A percentile compares a stretch with the other conserved stretches of the same genome.
Evolutionary conservation across 129 eudicot species (phyloP).

Genomic region (Heracleum sosnowskyi): DNA sequence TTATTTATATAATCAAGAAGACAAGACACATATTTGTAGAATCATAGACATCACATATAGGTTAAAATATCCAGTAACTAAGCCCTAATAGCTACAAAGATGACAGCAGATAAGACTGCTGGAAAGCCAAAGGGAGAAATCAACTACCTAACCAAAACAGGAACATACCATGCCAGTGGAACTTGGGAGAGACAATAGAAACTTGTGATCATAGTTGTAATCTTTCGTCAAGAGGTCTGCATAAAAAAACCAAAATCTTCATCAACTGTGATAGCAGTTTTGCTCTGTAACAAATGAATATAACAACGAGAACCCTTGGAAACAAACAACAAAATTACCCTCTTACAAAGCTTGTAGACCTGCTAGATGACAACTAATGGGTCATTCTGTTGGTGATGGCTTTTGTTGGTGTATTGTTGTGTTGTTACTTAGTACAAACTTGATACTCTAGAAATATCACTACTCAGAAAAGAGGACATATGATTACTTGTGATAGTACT

Average conservation of each 20-base stretch:
- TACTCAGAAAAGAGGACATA: not conserved
- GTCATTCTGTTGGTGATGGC: not conserved
- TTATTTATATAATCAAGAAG: not conserved
- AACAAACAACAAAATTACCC: not conserved
- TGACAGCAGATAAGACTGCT: not conserved
- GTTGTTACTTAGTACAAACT: conserved; percentile 5
- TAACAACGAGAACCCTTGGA: not conserved
- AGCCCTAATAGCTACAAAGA: not conserved
- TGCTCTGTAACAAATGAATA: not conserved
- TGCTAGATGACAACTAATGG: not conserved
- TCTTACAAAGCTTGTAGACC: not conserved
- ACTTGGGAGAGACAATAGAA: conserved; percentile 68
- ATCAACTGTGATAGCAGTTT: conserved; percentile 1
- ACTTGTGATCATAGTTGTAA: conserved; percentile 92
- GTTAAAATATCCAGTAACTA: not conserved
- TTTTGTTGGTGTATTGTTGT: not conserved
- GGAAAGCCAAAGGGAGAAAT: not conserved
- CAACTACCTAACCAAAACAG: not conserved
- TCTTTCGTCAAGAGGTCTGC: conserved; percentile 88
- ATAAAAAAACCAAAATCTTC: conserved; percentile 6
- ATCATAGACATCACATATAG: not conserved
- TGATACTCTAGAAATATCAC: not conserved
- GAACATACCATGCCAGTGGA: conserved; percentile 68
- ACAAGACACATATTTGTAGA: not conserved
- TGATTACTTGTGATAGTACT: not conserved